Conservation (phyloP, 305 asterid species). For the Solanum aculeatissimum region DNA sequence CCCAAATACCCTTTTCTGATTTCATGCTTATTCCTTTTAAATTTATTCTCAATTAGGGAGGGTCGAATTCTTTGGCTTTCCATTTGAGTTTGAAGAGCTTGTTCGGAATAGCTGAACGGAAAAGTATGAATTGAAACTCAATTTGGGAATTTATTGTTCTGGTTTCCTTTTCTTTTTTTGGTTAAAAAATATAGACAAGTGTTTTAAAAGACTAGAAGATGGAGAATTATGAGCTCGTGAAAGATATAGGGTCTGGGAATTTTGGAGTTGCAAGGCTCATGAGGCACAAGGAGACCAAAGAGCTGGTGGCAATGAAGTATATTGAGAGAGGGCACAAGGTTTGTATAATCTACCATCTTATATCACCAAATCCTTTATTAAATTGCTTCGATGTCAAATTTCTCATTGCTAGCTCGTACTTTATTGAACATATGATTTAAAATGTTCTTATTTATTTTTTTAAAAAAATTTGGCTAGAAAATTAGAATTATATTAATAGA, state of each 20-base stretch:
- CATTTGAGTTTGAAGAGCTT: not conserved
- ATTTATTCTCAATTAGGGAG: too few species aligned
- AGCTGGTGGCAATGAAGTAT: constrained; percentile 97
- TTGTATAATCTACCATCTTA: not conserved
- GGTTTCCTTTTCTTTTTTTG: not conserved
- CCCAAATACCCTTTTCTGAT: not conserved
- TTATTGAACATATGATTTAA: not conserved
- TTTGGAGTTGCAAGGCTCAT: constrained; percentile 9
- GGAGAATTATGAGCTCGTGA: constrained; percentile 98
- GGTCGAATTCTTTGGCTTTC: not conserved
- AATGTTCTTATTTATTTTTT: not conserved
- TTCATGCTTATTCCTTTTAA: not conserved
- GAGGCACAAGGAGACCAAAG: constrained; percentile 67
- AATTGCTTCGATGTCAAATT: not conserved
- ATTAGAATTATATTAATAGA: too few species aligned
- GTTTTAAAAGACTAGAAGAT: constrained; percentile 8
- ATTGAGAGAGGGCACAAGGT: constrained; percentile 98
- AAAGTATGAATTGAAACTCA: not conserved
- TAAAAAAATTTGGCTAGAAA: too few species aligned
- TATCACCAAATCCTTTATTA: not conserved
- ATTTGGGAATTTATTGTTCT: not conserved
- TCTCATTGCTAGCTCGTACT: not conserved
- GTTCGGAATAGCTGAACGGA: not conserved
- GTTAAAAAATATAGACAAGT: not conserved
- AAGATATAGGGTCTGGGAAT: constrained; percentile 88